phyloP scores from a whole-genome alignment of 106 monocot genomes.

The Dioscorea zingiberensis region DNA sequence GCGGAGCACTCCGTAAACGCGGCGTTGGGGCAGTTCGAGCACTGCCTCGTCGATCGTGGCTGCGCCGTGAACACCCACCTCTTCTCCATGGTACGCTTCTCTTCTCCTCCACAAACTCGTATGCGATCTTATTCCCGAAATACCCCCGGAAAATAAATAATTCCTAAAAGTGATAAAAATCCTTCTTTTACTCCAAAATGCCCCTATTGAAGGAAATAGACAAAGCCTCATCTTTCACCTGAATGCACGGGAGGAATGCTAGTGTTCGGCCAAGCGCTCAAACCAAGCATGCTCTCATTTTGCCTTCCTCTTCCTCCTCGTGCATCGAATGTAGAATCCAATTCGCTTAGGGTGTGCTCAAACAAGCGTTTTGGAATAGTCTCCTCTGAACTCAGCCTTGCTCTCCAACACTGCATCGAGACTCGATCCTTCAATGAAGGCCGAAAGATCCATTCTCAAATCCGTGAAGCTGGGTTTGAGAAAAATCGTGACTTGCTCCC shows the following conservation, averaged over 20 bases:
- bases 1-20: conserved; percentile 91
- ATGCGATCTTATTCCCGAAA: background rate
- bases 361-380: background rate
- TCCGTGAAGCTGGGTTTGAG: conserved; percentile 33
- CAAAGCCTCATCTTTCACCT: too few species aligned
- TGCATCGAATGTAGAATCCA: background rate
- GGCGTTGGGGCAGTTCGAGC: conserved; percentile 88
- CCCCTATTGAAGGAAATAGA: too few species aligned
- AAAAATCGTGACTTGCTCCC: conserved; percentile 31
- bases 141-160: background rate
- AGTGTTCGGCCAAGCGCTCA: background rate
- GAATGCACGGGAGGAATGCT: too few species aligned
- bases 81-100: conserved; percentile 73
- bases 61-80: conserved; percentile 83
- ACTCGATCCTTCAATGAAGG: conserved; percentile 25
- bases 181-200: too few species aligned
- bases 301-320: conserved; percentile 1
- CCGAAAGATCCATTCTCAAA: conserved; percentile 25
- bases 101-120: background rate
- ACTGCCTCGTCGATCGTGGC: conserved; percentile 58
- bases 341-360: background rate
- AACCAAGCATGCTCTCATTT: conserved; percentile 4
- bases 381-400: conserved; percentile 22
- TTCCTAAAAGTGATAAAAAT: too few species aligned
- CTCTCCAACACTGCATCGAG: conserved; percentile 38